phyloP scores from a whole-genome alignment of 208 protist species.

The Trypanosomatidae sp. region DNA sequence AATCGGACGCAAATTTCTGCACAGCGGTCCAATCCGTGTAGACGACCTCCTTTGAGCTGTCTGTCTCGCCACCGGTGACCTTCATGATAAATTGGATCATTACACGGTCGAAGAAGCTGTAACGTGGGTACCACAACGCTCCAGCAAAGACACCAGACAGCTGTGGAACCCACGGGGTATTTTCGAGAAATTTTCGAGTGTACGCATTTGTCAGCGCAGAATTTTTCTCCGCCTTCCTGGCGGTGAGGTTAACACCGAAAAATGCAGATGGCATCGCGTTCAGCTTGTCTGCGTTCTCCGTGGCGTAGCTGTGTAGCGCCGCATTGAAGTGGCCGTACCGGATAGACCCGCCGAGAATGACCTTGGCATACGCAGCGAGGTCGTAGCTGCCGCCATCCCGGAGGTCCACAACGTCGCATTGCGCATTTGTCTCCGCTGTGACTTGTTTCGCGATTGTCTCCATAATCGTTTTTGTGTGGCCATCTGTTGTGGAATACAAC shows the following conservation, averaged over 20 bases:
- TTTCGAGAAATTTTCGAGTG: conserved; percentile 17
- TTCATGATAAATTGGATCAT: conserved; percentile 32
- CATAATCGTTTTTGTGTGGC: conserved; percentile 20
- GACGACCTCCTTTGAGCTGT: conserved; percentile 19
- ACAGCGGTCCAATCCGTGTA: conserved; percentile 31
- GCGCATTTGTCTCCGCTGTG: neutral
- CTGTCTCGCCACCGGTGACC: conserved; percentile 24
- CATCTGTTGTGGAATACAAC: conserved; percentile 22
- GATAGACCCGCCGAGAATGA: conserved; percentile 19
- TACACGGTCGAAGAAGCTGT: conserved; percentile 22
- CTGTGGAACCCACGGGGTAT: conserved; percentile 17
- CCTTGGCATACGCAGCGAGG: conserved; percentile 14
- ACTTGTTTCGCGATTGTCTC: conserved; percentile 11
- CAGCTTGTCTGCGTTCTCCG: conserved; percentile 7
- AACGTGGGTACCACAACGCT: conserved; percentile 27
- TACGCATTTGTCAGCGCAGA: conserved; percentile 26
- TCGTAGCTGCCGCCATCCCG: neutral
- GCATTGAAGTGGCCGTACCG: conserved; percentile 17
- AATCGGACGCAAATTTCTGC: neutral
- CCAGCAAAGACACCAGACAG: conserved; percentile 25
- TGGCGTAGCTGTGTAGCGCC: conserved; percentile 3
- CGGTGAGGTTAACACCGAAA: conserved; percentile 24
- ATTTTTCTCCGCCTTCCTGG: conserved; percentile 16
- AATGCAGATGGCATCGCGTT: conserved; percentile 22
- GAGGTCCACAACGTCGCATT: conserved; percentile 11